Evolutionary conservation across 345 rosid species (phyloP), one percentile per base, ranked within the genome.

Genomic region (Eucalyptus erythrocorys): DNA sequence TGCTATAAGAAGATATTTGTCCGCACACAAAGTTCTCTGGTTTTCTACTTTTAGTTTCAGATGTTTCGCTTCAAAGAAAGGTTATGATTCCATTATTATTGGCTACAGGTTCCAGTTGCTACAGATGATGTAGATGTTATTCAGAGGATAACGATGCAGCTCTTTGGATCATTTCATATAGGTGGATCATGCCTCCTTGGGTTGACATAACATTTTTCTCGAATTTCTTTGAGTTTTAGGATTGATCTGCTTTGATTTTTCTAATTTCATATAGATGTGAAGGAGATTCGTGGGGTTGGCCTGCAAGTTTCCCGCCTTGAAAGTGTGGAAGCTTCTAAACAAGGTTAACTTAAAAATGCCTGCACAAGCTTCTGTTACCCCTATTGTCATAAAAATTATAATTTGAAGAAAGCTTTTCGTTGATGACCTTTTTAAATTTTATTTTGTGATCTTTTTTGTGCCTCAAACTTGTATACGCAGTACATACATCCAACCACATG

Each of bases 241-340:
- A 48, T 48, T 85, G 26, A 48, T 16, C 87, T 11, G 40, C 11
- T 68, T 87, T 59, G 82, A 37, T 30, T 85, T 86, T 53, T 30
- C 84, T 71, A 37, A 45, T 85, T 79, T 64, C 66, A 53, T 76
- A 43, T 90, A 95, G 99, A 97, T 94, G 94, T 94, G 57, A 93
- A 91, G 94, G 99, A 96, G 49, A 93, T 97, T 57, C 96, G 99
- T 26, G 99, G 99, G 86, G 93, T 97, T 90, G 99, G 99, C 93
- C 94, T 97, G 95, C 99, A 96, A 94, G 99, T 97, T 89, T 93
- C 99, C 71, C 96, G 94, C 93, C 98, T 97, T 92, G 98, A 96
- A 90, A 92, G 91, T 92, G 94, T 92, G 19, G 96, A 95, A 88
- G 88, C 92, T 89, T 90, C 91, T 79, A 94, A 93, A 89, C 93